Evolutionary conservation across 2,329 filamentous ascomycete genomes (phyloP), one percentile per base, ranked within the genome.

Genomic region (Didymella segeticola): DNA sequence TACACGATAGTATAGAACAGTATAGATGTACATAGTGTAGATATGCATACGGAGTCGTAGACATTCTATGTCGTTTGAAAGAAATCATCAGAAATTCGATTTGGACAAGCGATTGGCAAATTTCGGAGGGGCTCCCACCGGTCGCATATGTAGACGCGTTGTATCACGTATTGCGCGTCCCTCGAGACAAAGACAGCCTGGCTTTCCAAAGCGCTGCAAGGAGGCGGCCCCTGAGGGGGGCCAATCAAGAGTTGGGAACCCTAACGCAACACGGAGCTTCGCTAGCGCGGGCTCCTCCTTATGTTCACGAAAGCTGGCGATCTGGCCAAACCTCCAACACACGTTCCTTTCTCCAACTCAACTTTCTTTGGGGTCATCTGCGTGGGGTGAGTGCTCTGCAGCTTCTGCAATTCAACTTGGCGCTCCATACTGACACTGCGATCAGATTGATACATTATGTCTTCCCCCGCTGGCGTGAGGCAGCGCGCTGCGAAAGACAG

Each of bases 401-500:
- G 47, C 47, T 54, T 43, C 37, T 17, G 33, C 26, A 33, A 39
- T 34, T 22, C 41, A 27, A 7, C 26, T 30, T 39, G 19, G 30
- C 17, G 39, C 30, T 27, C 9, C 26, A 53, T 47, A 49, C 58
- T 71, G 55, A 71, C 52, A 10, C 22, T 25, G 42, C 34, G 25
- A n/a, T 31, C 49, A 70, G 67, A 65, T 62, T 68, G 65, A 64
- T 66, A 62, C 65, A 71, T 52, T 61, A 75, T 75, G 71, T 74
- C 73, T 57, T 74, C 73, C 49, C 71, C 72, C 51, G 56, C 70
- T 59, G 71, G 68, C 52, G 67, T 75, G 57, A 69, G 72, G 68
- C 72, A 76, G 62, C 72, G 73, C 56, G 63, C 62, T 51, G 61
- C 66, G 50, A 74, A 75, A 58, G 72, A 75, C 64, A 42, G 51